phyloP scores from a whole-genome alignment of 345 rosid species.

The Citrus unshiu region DNA sequence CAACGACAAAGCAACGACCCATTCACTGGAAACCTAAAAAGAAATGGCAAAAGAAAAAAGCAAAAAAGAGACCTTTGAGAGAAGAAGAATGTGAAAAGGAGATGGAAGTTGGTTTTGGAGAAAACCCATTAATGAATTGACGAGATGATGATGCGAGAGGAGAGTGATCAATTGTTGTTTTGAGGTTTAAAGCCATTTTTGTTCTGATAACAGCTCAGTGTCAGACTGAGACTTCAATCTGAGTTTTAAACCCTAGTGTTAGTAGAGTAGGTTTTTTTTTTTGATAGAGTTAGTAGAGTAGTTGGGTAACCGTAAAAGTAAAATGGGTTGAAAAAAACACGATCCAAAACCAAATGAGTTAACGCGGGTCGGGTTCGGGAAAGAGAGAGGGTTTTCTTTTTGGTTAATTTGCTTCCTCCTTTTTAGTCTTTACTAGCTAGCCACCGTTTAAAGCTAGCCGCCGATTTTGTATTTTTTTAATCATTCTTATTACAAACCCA shows the following conservation, averaged over 20 bases:
- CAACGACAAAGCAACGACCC: neutral
- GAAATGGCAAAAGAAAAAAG: neutral
- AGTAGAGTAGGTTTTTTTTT: too few relatives aligned
- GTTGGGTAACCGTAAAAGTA: neutral
- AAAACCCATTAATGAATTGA: neutral
- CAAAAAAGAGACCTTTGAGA: constrained; percentile 25
- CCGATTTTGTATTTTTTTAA: neutral
- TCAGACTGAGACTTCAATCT: neutral
- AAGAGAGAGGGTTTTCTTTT: neutral
- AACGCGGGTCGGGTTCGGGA: neutral
- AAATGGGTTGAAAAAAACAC: neutral
- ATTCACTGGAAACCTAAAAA: neutral
- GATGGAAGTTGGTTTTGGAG: neutral
- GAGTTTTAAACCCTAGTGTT: neutral
- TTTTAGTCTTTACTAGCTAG: neutral
- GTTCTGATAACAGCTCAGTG: neutral
- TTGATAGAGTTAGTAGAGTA: too few relatives aligned
- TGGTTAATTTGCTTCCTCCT: neutral
- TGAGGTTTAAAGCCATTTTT: constrained; percentile 8
- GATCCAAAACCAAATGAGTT: neutral
- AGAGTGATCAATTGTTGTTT: neutral
- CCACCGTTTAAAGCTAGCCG: neutral
- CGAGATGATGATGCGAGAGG: neutral
- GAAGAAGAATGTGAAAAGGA: neutral
- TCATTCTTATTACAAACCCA: neutral